These are phyloP conservation scores for Spathaspora passalidarum DNA, from an alignment of 805 yeast species.

Conservation along the genomic window DNA sequence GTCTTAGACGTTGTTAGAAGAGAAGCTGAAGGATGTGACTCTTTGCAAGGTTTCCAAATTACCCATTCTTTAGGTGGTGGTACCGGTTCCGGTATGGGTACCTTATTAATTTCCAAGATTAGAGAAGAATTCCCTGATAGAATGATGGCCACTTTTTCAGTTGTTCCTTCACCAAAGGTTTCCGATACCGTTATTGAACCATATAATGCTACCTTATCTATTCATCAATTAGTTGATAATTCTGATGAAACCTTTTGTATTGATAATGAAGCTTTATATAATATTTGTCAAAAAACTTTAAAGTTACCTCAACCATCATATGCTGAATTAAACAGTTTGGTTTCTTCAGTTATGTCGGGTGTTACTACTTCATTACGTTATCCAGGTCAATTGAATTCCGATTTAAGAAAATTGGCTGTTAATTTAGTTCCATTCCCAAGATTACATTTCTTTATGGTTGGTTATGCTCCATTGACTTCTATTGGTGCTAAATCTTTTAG, in stretches of 20 bases:
- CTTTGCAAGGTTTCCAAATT: conserved; percentile 92
- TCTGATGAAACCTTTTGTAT: conserved; percentile 94
- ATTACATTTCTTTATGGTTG: conserved; percentile 92
- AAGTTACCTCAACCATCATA: conserved; percentile 78
- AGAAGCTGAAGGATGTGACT: conserved; percentile 91
- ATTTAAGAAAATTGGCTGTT: conserved; percentile 88
- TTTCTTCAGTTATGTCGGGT: conserved; percentile 92
- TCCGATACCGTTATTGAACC: conserved; percentile 95
- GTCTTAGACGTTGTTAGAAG: conserved; percentile 88
- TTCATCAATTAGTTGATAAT: conserved; percentile 87
- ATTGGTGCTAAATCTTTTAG: conserved; percentile 79
- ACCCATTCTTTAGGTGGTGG: conserved; percentile 65
- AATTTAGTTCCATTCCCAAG: conserved; percentile 94
- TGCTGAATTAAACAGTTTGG: conserved; percentile 75
- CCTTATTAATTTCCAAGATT: conserved; percentile 77
- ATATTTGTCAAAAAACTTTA: conserved; percentile 83
- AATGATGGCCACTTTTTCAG: conserved; percentile 95
- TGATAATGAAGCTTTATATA: conserved; percentile 90
- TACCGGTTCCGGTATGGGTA: conserved; percentile 97
- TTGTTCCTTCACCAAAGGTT: conserved; percentile 86
- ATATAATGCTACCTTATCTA: conserved; percentile 86
- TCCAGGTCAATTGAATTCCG: conserved; percentile 94
- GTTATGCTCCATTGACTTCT: conserved; percentile 88
- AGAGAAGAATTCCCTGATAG: conserved; percentile 93
- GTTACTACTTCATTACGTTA: conserved; percentile 90